Conservation (phyloP, 169 alveolate genomes). For the Plasmodium fragile region DNA sequence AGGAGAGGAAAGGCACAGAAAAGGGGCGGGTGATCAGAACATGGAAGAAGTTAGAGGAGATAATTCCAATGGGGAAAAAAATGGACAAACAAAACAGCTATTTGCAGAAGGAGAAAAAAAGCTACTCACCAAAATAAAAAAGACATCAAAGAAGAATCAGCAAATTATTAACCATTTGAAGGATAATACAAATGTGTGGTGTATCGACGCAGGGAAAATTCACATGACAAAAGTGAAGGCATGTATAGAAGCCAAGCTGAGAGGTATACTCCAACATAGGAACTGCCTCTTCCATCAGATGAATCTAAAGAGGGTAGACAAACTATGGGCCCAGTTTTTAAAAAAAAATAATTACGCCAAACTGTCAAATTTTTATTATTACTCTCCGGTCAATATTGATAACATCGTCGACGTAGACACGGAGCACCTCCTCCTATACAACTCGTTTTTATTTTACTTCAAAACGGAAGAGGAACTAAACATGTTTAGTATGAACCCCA, state of each 20-base stretch:
- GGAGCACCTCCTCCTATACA: conserved; percentile 18
- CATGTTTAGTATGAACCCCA: conserved; percentile 19
- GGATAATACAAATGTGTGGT: conserved; percentile 35
- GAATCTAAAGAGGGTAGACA: conserved; percentile 41
- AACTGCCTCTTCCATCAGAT: conserved; percentile 50
- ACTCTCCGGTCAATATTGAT: conserved; percentile 57
- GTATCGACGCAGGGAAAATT: conserved; percentile 18
- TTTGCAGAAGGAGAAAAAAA: conserved; percentile 4
- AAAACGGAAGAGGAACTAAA: conserved; percentile 42
- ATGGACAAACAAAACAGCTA: background rate
- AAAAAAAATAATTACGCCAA: conserved; percentile 62
- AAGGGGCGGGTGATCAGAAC: background rate
- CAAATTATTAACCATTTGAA: conserved; percentile 3
- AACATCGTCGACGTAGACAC: conserved; percentile 56
- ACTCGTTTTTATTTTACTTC: conserved; percentile 48
- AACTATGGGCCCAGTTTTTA: conserved; percentile 71
- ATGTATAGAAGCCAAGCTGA: conserved; percentile 22
- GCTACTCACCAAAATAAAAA: conserved; percentile 23
- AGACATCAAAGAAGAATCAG: conserved; percentile 9
- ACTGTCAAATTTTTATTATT: conserved; percentile 45
- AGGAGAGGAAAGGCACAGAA: background rate
- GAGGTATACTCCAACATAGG: conserved; percentile 16
- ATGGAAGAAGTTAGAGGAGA: background rate
- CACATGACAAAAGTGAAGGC: conserved; percentile 16
- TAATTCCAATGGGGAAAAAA: background rate